Evolutionary conservation across 306 rosid genomes (phyloP).

Genomic region (Acacia confusa): DNA sequence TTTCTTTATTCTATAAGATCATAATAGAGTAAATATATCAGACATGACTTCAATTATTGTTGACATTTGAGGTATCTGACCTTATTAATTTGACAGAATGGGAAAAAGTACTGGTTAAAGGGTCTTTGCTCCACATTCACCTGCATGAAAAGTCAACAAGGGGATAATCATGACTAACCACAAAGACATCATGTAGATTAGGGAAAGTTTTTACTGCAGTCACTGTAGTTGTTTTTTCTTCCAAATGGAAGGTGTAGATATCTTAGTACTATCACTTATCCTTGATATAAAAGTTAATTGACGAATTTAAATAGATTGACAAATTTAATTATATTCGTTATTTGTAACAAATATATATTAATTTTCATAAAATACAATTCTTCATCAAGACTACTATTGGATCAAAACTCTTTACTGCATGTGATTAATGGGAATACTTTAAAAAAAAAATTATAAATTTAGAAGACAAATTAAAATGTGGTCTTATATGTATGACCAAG

Average conservation of each 20-base stretch:
- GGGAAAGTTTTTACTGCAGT: slow-evolving; percentile 32
- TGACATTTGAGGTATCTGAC: slow-evolving; percentile 23
- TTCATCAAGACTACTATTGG: no score
- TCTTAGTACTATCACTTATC: no score
- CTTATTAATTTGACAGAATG: slow-evolving; percentile 18
- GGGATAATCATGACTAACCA: slow-evolving; percentile 36
- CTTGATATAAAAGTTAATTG: no score
- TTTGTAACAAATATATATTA: no score
- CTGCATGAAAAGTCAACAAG: slow-evolving; percentile 35
- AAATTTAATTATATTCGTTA: no score
- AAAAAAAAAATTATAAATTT: no score
- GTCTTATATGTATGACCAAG: no score
- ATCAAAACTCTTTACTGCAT: no score
- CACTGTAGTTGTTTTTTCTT: slow-evolving; percentile 33
- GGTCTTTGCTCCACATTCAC: slow-evolving; percentile 37
- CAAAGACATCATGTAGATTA: slow-evolving; percentile 33
- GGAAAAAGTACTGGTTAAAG: slow-evolving; percentile 5
- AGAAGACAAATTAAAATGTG: no score
- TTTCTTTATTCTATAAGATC: neutral
- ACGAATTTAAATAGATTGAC: no score
- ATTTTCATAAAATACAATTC: no score
- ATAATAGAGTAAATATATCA: slow-evolving; percentile 31
- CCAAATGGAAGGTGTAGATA: neutral
- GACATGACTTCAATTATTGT: slow-evolving; percentile 42
- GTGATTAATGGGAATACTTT: no score